Evolutionary conservation across 2,329 filamentous ascomycete species (phyloP).

Genomic region (Coniochaeta prunicola): DNA sequence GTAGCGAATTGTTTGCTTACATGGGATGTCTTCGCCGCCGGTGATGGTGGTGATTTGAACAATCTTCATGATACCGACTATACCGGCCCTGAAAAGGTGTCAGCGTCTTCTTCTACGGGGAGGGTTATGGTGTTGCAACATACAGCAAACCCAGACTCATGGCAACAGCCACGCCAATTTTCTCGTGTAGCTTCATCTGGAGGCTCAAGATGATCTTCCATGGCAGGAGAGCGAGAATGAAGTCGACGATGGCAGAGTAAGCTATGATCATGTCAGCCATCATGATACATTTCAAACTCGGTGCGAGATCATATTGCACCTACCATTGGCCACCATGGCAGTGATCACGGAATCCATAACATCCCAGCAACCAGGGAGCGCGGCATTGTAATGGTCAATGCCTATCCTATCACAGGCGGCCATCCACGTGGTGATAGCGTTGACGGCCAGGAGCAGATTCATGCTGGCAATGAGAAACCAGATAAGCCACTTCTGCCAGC

Average conservation of each 20-base stretch:
- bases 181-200: conserved; percentile 7
- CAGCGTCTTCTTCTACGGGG: neutral
- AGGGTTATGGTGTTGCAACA: neutral
- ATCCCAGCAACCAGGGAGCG: conserved; percentile 7
- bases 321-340: conserved; percentile 9
- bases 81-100: neutral
- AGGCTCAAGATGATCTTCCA: conserved; percentile 5
- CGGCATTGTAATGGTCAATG: conserved; percentile 3
- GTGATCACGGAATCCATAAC: conserved; percentile 5
- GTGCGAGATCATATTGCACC: neutral
- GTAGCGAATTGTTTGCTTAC: neutral
- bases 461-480: conserved; percentile 18
- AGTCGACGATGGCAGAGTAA: conserved; percentile 3
- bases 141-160: conserved; percentile 7
- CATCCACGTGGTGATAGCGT: conserved; percentile 14
- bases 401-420: conserved; percentile 4
- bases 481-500: conserved; percentile 10
- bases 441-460: conserved; percentile 14
- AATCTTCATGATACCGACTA: conserved; percentile 4
- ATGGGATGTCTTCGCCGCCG: conserved; percentile 7
- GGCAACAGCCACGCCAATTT: conserved; percentile 6
- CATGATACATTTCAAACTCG: conserved; percentile 4
- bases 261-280: neutral
- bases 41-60: conserved; percentile 2
- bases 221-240: conserved; percentile 6